A percentile compares a stretch with the other conserved stretches of the same genome.
phyloP scores from a whole-genome alignment of 345 rosid genomes.

The Corymbia maculata region DNA sequence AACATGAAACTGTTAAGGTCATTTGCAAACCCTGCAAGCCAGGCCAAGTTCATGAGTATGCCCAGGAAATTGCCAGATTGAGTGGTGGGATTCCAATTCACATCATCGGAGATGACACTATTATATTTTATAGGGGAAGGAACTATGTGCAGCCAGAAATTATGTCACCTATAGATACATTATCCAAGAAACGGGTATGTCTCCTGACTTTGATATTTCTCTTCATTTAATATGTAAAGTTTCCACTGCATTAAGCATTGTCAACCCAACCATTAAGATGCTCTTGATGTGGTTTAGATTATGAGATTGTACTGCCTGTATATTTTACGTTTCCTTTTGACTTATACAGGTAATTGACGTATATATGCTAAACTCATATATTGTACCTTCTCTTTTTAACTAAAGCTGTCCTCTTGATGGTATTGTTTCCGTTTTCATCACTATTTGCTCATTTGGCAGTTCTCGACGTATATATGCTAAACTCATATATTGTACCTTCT shows the following conservation, averaged over 20 bases:
- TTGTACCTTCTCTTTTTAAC: neutral
- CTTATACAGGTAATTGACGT: neutral
- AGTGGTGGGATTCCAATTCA: slow-evolving; percentile 89
- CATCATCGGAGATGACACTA: slow-evolving; percentile 61
- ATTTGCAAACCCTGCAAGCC: slow-evolving; percentile 81
- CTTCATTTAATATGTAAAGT: neutral
- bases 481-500: neutral
- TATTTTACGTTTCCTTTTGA: neutral
- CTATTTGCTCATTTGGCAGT: neutral
- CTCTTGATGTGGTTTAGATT: neutral
- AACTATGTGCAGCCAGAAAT: slow-evolving; percentile 82
- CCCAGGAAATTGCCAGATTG: slow-evolving; percentile 69
- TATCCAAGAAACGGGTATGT: slow-evolving; percentile 73
- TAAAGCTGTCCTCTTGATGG: neutral
- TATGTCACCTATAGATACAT: slow-evolving; percentile 83
- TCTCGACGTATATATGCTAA: neutral
- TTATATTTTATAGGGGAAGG: slow-evolving; percentile 76
- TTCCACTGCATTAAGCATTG: neutral
- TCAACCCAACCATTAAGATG: neutral
- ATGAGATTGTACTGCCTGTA: neutral
- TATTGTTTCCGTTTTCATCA: neutral
- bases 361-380: neutral
- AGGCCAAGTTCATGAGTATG: slow-evolving; percentile 54
- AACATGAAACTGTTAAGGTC: slow-evolving; percentile 90
- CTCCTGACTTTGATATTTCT: neutral